phyloP scores from a whole-genome alignment of 2,329 filamentous ascomycete genomes.

The Davidsoniella virescens region DNA sequence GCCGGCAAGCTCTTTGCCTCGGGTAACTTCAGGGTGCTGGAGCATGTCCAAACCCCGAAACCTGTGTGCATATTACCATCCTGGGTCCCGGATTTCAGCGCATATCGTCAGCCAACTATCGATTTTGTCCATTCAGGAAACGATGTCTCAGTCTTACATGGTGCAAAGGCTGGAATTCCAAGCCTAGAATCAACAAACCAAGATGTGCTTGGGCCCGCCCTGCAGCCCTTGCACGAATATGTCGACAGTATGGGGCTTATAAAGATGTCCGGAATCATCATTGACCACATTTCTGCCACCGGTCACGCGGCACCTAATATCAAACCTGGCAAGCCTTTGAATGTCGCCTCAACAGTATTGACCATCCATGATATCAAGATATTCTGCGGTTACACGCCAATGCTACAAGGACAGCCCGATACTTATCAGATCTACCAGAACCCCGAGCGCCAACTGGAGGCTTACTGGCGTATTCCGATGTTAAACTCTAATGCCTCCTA shows the following conservation, averaged over 20 bases:
- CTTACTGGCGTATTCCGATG: background rate
- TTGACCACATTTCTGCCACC: constrained; percentile 1
- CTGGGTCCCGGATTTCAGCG: constrained; percentile 8
- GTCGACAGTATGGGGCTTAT: background rate
- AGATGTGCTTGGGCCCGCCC: constrained; percentile 1
- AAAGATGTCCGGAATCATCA: constrained; percentile 3
- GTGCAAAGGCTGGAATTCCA: background rate
- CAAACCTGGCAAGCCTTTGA: background rate
- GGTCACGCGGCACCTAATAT: background rate
- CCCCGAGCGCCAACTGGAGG: background rate
- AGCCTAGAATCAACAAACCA: background rate
- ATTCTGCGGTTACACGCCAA: constrained; percentile 2
- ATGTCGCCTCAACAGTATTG: background rate
- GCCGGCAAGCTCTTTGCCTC: background rate
- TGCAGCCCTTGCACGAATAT: background rate
- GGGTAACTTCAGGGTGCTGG: constrained; percentile 2
- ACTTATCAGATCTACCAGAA: constrained; percentile 4
- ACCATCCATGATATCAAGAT: constrained; percentile 1
- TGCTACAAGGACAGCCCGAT: constrained; percentile 1
- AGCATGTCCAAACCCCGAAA: constrained; percentile 7
- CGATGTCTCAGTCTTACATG: background rate
- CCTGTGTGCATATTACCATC: background rate
- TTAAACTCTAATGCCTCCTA: background rate
- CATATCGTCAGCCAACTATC: constrained; percentile 1
- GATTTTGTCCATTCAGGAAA: background rate